A percentile compares a stretch with the other conserved stretches of the same genome.
phyloP scores from a whole-genome alignment of 2,329 filamentous ascomycete genomes.

The Aspergillus arachidicola region DNA sequence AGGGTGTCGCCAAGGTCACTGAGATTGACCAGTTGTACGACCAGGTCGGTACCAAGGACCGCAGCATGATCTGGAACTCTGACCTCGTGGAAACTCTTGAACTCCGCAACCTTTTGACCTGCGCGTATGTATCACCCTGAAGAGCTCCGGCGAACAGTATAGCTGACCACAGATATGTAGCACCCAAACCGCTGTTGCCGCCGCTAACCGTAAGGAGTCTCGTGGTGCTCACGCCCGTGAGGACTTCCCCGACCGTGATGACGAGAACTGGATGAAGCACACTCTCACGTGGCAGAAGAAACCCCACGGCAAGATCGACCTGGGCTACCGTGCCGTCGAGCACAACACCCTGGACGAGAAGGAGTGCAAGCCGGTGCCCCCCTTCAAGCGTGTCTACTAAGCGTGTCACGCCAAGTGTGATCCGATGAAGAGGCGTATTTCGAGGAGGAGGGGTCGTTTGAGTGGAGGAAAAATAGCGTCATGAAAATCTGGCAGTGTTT shows the following conservation, averaged over 20 bases:
- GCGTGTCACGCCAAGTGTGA: constrained; percentile 6
- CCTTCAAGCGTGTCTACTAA: constrained; percentile 75
- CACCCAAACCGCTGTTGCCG: constrained; percentile 86
- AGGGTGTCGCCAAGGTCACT: constrained; percentile 85
- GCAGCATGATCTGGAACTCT: constrained; percentile 99
- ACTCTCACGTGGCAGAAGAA: constrained; percentile 93
- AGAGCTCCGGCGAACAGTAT: constrained; percentile 6
- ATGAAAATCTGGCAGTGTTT: constrained; percentile 33
- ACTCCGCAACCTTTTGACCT: constrained; percentile 91
- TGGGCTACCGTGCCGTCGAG: constrained; percentile 83
- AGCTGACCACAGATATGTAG: constrained; percentile 44
- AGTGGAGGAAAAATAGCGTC: constrained; percentile 31
- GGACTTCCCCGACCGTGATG: constrained; percentile 93
- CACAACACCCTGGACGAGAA: constrained; percentile 84
- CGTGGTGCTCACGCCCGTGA: constrained; percentile 96
- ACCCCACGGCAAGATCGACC: constrained; percentile 82
- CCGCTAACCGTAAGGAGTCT: constrained; percentile 94
- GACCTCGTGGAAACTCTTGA: constrained; percentile 96
- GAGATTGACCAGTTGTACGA: constrained; percentile 79
- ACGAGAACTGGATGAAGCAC: constrained; percentile 99
- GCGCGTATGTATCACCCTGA: constrained; percentile 69
- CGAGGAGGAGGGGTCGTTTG: neutral
- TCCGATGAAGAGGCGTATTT: neutral
- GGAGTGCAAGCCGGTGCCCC: constrained; percentile 94
- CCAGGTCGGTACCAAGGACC: constrained; percentile 92